Conservation (phyloP, 2,329 filamentous ascomycete species). For the Elsinoe australis region DNA sequence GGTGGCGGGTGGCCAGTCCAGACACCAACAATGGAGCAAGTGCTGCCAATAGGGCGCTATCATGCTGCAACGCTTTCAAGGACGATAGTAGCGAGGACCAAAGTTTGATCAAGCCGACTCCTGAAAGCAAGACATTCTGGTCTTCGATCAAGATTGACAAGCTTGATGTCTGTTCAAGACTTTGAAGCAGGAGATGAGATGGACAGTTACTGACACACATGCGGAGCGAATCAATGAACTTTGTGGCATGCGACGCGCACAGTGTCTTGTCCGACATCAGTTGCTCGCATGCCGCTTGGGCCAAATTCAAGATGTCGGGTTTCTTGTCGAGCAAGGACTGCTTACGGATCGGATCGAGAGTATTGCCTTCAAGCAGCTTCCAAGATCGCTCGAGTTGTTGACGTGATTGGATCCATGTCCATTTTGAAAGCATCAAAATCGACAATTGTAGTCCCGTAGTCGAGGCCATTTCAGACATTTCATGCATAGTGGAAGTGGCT, state of each 20-base stretch:
- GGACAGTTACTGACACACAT: conserved; percentile 38
- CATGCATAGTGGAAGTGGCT: conserved; percentile 9
- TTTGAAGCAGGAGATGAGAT: conserved; percentile 30
- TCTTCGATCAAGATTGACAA: conserved; percentile 60
- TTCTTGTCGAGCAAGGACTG: conserved; percentile 37
- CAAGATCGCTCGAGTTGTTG: conserved; percentile 59
- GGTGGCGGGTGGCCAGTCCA: conserved; percentile 47
- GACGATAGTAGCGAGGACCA: conserved; percentile 43
- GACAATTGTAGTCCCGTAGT: conserved; percentile 19
- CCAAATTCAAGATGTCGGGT: neutral
- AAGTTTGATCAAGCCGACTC: conserved; percentile 24
- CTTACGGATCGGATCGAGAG: conserved; percentile 28
- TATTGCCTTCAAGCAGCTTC: conserved; percentile 58
- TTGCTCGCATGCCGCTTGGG: neutral
- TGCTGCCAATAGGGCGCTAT: conserved; percentile 49
- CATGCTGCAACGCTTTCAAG: conserved; percentile 48
- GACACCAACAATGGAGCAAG: conserved; percentile 46
- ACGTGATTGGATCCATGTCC: conserved; percentile 48
- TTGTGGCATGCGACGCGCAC: conserved; percentile 44
- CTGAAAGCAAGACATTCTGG: conserved; percentile 27
- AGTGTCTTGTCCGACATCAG: neutral
- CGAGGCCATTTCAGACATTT: neutral
- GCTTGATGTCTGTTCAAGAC: conserved; percentile 30
- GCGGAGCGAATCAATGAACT: conserved; percentile 42
- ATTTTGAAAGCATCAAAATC: conserved; percentile 23